Base-by-base conservation (phyloP, 2,329 filamentous ascomycete species). In the Fusarium irregulare region DNA sequence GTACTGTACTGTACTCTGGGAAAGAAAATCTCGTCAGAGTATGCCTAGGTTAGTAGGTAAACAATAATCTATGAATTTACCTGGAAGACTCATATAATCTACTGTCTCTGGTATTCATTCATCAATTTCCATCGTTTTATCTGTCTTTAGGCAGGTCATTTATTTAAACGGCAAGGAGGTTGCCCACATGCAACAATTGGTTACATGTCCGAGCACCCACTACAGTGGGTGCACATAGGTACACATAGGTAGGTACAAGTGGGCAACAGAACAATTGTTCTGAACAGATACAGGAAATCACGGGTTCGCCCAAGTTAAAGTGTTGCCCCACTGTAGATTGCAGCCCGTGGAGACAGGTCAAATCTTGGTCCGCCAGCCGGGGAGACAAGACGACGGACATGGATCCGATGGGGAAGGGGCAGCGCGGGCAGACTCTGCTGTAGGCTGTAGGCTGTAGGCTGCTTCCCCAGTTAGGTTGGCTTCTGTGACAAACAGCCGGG, bases 301-400 rank as follows among this genome's bases (percentile, higher is more conserved):
- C 21, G 32, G 13, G 47, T n/a, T 53, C 34, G 30, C 40, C 60
- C 32, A 60, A 28, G 25, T 61, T 51, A 59, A 58, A 49, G 37
- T 40, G 27, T 20, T 68, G 42, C 51, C 56, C 60, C 66, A 42
- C 48, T 47, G 20, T 41, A 37, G 34, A 37, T n/a, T 37, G 34
- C 18, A 37, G 34, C 18, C 34, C 18, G 34, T n/a, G 34, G 34
- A 37, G 34, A 18, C 34, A 37, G 34, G 34, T n/a, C 34, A n/a
- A 37, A n/a, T 30, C 12, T n/a, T 34, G 37, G 27, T 62, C 20
- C 23, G 34, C 59, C 23, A 23, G 55, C 7, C 21, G 55, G 21
- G 27, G 34, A 27, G 40, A 54, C 30, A 46, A 53, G 27, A 34
- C 28, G 58, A 42, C 41, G 45, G n/a, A 23, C 34, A 44, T 41